These are phyloP conservation scores for Diaporthe eres DNA, from an alignment of 2,329 filamentous ascomycete genomes.

Conservation along the genomic window DNA sequence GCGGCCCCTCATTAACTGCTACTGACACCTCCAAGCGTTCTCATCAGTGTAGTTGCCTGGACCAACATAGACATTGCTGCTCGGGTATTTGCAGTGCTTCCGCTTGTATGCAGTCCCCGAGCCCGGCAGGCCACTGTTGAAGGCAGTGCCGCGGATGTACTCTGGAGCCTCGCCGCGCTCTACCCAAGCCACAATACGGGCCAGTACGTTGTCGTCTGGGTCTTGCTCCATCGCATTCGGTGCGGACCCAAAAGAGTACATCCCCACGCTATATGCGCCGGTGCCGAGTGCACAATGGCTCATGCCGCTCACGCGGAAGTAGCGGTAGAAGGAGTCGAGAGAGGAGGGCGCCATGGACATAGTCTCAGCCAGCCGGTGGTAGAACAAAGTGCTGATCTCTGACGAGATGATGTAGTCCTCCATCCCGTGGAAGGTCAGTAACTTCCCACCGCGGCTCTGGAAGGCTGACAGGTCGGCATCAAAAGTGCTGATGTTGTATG, in stretches of 20 bases:
- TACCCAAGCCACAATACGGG: constrained; percentile 62
- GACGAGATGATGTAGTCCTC: constrained; percentile 59
- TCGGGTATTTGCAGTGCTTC: constrained; percentile 41
- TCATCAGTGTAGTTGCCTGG: constrained; percentile 34
- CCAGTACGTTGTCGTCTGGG: constrained; percentile 57
- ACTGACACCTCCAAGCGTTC: constrained; percentile 24
- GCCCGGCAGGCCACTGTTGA: constrained; percentile 7
- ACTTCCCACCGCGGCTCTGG: constrained; percentile 56
- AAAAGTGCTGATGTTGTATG: constrained; percentile 44
- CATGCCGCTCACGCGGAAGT: constrained; percentile 67
- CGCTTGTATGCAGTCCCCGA: constrained; percentile 35
- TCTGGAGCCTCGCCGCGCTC: constrained; percentile 58
- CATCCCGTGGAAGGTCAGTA: constrained; percentile 60
- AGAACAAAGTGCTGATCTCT: constrained; percentile 61
- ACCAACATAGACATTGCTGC: constrained; percentile 39
- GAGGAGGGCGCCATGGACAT: constrained; percentile 42
- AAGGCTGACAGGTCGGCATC: constrained; percentile 55
- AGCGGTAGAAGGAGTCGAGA: constrained; percentile 61
- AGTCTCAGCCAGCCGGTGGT: constrained; percentile 56
- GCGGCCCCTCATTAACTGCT: not conserved
- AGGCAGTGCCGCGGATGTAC: constrained; percentile 40
- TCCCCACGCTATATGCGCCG: constrained; percentile 53
- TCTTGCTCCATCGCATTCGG: constrained; percentile 44
- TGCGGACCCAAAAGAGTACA: constrained; percentile 30
- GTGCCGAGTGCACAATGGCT: constrained; percentile 62